Evolutionary conservation across 202 grass and related monocot species (phyloP), one percentile per base, ranked within the genome.

Genomic region (Saccharum hybrid): DNA sequence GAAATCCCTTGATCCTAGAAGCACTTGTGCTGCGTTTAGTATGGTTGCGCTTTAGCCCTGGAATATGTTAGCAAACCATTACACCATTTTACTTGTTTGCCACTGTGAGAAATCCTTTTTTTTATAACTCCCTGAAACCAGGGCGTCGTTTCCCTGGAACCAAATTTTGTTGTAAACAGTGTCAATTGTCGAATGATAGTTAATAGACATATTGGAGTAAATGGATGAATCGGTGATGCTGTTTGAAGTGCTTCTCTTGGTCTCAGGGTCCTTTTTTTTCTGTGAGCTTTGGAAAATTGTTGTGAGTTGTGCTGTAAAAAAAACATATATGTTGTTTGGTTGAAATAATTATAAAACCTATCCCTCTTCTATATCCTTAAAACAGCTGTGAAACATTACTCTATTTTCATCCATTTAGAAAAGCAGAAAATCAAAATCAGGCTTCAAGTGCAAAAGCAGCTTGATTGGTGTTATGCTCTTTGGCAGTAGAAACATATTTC

Each of bases 111-210:
- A 61, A 60, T 59, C 19, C 0, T 9, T 59, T 51, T n/a, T 59
- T 59, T 22, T 8, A 19, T 84, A 75, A 68, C 74, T 80, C 18
- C n/a, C 33, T 9, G 48, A 49, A 84, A 39, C 75, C 15, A 62
- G 4, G 51, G 26, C 19, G 74, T 78, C 15, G 13, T 51, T 52
- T 22, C 26, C 37, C 26, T 78, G 18, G 52, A 77, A 78, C 76
- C 74, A 69, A 78, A 42, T 87, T 87, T 76, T 87, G 71, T 81
- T 81, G 85, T 76, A 86, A 68, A 57, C 71, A 39, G 26, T 39
- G 19, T 74, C 2, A 37, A n/a, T n/a, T 75, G 37, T 72, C 15
- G 26, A 69, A 21, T 69, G 14, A 40, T 80, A 80, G 77, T 41
- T 80, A n/a, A 38, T 6, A 38, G 34, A 36, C 34, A 36, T 26